Base-by-base conservation (phyloP, 257 asterid species). In the Forsythia suspensa region DNA sequence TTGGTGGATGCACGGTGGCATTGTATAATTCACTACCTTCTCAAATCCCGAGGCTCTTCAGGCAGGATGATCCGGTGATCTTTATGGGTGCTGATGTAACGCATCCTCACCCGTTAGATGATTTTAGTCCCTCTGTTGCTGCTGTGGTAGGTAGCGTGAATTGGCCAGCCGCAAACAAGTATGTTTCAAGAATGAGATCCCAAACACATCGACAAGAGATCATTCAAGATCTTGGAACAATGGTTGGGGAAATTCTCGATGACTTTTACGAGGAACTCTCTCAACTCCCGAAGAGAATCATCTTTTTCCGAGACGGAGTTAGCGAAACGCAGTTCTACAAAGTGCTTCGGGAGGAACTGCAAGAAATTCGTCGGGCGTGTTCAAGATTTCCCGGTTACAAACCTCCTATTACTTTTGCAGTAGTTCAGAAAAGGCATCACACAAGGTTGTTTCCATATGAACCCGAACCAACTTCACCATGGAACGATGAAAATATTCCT, bases 1-100 rank as follows among this genome's bases (percentile, higher is more conserved):
- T 94, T 0, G 99, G 99, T 6, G 99, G 99, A 48, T 88, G 92
- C 88, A 96, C 99, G 0, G 98, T 94, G 43, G 98, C 98, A 0
- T 80, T 94, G 65, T 91, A 91, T 81, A 85, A 88, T 80, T 84
- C 97, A 1, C 66, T 96, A 43, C 97, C 96, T 13, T 81, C 85
- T 77, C 96, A 94, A 76, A 87, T 96, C 44, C 97, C 99, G 1
- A 85, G 98, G 77, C 89, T 96, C 39, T 90, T 96, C 73, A 79
- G 77, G 48, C 82, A 63, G 0, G 96, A 91, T 1, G 86, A 89
- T 13, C 98, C 99, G 0, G 96, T 90, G 71, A 94, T 96, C 73
- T 91, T 96, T 59, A 92, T 96, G 98, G 99, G 99, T 0, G 99
- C 99, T 0, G 99, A 96, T 57, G 99, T 96, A 4, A 94, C 99